A percentile compares a stretch with the other conserved stretches of the same genome.
Conservation (phyloP, 2,329 filamentous ascomycete species). For the Coniella lustricola region DNA sequence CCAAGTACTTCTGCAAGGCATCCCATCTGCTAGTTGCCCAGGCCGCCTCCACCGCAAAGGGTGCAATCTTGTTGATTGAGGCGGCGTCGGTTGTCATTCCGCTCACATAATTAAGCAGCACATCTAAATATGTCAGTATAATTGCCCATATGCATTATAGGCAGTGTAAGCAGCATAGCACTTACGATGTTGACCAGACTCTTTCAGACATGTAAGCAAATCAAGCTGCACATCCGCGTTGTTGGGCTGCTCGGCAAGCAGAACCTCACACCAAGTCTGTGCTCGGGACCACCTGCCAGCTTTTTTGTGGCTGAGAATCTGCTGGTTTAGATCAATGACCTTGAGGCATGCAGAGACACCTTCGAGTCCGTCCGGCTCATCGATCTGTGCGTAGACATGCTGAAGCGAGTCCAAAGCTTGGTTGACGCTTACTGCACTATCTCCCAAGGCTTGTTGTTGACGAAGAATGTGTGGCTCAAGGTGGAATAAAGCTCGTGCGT, state of each 20-base stretch:
- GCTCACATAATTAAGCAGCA: slow-evolving; percentile 79
- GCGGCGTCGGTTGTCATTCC: slow-evolving; percentile 53
- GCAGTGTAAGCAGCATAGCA: slow-evolving; percentile 8
- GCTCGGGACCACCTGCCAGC: slow-evolving; percentile 89
- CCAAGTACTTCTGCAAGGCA: slow-evolving; percentile 61
- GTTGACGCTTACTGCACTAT: slow-evolving; percentile 47
- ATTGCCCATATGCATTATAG: background rate
- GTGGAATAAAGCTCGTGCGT: slow-evolving; percentile 85
- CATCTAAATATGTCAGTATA: slow-evolving; percentile 45
- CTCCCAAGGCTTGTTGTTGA: slow-evolving; percentile 38
- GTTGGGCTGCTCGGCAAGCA: slow-evolving; percentile 70
- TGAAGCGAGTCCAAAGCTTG: slow-evolving; percentile 72
- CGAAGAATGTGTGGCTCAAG: slow-evolving; percentile 76
- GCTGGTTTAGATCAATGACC: slow-evolving; percentile 84
- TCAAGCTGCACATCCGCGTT: slow-evolving; percentile 74
- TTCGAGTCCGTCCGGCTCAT: slow-evolving; percentile 94
- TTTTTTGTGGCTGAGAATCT: slow-evolving; percentile 87
- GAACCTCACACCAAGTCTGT: slow-evolving; percentile 95
- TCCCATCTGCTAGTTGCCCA: slow-evolving; percentile 85
- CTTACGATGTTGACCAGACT: slow-evolving; percentile 89
- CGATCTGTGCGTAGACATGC: slow-evolving; percentile 93
- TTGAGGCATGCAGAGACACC: slow-evolving; percentile 85
- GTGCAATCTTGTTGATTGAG: slow-evolving; percentile 58
- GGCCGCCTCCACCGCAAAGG: slow-evolving; percentile 83
- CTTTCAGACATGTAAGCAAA: slow-evolving; percentile 79